These are phyloP conservation scores for Bretziella fagacearum DNA, from an alignment of 2,329 filamentous ascomycete species.

Conservation along the genomic window DNA sequence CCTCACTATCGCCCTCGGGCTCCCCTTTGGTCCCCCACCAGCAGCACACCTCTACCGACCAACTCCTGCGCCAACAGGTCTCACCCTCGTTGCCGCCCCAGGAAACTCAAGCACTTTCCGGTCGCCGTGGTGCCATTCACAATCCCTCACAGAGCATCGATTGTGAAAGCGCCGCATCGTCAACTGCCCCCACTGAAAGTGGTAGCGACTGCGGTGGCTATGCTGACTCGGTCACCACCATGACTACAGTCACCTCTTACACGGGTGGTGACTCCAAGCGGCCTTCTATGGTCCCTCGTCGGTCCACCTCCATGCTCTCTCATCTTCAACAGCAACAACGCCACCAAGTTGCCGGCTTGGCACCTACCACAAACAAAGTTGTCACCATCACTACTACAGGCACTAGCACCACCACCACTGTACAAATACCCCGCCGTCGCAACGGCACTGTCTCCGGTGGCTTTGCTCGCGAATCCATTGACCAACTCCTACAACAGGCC, in stretches of 20 bases:
- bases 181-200: constrained; percentile 5
- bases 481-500: constrained; percentile 7
- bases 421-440: constrained; percentile 8
- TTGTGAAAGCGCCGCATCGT: constrained; percentile 5
- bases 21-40: background rate
- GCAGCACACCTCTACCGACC: background rate
- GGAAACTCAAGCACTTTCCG: constrained; percentile 6
- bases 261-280: constrained; percentile 2
- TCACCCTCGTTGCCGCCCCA: constrained; percentile 4
- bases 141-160: constrained; percentile 5
- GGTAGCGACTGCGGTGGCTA: constrained; percentile 10
- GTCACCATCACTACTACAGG: constrained; percentile 6
- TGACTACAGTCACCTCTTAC: constrained; percentile 6
- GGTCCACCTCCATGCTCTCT: constrained; percentile 12
- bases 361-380: constrained; percentile 1
- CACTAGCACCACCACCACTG: constrained; percentile 9
- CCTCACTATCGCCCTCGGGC: constrained; percentile 1
- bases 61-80: background rate
- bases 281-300: constrained; percentile 9
- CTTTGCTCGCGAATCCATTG: constrained; percentile 7
- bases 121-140: constrained; percentile 9
- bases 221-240: constrained; percentile 7
- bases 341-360: background rate
- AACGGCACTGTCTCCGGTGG: constrained; percentile 9
- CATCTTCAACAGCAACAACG: constrained; percentile 8